These are phyloP conservation scores for Malus fusca DNA, from an alignment of 306 rosid genomes.

Conservation along the genomic window DNA sequence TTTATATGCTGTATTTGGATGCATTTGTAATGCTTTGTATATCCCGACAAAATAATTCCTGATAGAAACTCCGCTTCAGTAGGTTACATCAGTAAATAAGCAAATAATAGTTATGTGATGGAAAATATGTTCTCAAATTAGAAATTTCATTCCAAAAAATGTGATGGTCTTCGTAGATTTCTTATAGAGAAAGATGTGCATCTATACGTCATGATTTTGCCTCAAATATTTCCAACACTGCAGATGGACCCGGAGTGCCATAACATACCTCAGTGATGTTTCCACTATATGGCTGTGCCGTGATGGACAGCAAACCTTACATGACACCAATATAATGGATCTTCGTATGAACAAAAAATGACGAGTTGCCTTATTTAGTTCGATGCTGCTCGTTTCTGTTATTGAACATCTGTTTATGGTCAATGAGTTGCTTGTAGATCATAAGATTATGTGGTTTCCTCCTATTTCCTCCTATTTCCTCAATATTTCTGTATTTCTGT, in stretches of 20 bases:
- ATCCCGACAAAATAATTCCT: not conserved
- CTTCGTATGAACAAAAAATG: not conserved
- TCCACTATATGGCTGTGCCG: not conserved
- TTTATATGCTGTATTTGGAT: not conserved
- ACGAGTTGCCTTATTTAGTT: not conserved
- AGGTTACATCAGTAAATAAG: not conserved
- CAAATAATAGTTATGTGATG: not conserved
- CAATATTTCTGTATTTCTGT: not conserved
- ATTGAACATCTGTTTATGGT: not conserved
- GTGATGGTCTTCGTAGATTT: not conserved
- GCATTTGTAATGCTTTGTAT: not conserved
- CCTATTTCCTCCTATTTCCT: constrained; percentile 15
- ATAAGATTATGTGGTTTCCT: not conserved
- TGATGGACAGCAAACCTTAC: not conserved
- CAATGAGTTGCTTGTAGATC: not conserved
- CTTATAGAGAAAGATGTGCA: not conserved
- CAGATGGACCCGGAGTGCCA: not conserved
- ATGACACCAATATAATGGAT: not conserved
- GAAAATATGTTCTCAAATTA: not conserved
- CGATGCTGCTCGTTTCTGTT: not conserved
- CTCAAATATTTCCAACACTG: not conserved
- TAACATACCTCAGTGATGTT: not conserved
- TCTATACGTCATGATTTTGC: not conserved
- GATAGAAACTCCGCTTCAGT: not conserved
- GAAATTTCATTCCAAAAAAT: not conserved